Evolutionary conservation across 164 flowering plant species (phyloP), one percentile per base, ranked within the genome.

Genomic region (Houttuynia cordata): DNA sequence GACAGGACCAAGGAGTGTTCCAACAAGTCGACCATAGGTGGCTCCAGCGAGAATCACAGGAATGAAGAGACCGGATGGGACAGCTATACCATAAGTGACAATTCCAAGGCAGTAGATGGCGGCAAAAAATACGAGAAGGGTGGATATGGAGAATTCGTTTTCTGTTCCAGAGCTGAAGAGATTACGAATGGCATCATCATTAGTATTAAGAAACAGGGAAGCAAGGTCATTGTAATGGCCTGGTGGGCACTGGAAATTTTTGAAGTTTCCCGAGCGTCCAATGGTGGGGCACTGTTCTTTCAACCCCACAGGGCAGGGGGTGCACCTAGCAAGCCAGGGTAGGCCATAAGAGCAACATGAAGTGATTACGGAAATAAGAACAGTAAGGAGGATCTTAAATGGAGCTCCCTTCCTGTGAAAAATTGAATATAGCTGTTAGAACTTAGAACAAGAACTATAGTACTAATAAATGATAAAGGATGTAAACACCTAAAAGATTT

Each of bases 31-130:
- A 0, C 98, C 98, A 67, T 89, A 93, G 9, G 88, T 79, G 42
- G 96, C 86, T 23, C 98, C 98, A 41, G 88, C 96, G 24, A 93
- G 87, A 24, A 93, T 93, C 55, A 93, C 94, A 1, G 98, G 98
- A 60, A 93, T 87, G 75, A 93, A 93, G 64, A 90, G 91, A 45
- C 98, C 98, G 21, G 97, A 82, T 15, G 98, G 97, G 53, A 90
- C 61, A 34, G 97, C 98, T 62, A 84, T 84, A 24, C 98, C 98
- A 59, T 87, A 93, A 17, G 97, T 93, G 57, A 90, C 39, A 21
- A 93, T 76, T 14, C 98, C 97, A 41, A 93, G 88, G 70, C 40
- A 75, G 70, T 78, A 93, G 8, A 80, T 63, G 1, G 80, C 79
- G 20, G 24, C 70, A 59, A 93, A 93, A 80, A 84, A 87, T 6